These are phyloP conservation scores for Colletotrichum eleusines DNA, from an alignment of 2,329 filamentous ascomycete species.

Conservation along the genomic window DNA sequence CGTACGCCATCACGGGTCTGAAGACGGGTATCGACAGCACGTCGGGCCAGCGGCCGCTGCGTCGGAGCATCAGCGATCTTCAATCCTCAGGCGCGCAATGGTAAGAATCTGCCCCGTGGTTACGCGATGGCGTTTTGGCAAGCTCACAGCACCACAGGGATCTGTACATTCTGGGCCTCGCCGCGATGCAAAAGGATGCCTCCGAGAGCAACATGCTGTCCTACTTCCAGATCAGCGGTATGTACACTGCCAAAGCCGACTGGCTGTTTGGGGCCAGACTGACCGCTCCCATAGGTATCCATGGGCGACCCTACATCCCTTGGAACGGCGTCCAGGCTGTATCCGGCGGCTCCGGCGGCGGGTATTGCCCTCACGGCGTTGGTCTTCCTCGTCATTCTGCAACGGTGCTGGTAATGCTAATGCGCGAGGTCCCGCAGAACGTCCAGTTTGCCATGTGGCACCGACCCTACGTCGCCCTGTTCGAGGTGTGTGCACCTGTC, in stretches of 20 bases:
- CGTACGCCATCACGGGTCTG: constrained; percentile 19
- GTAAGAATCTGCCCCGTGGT: neutral
- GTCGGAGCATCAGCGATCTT: constrained; percentile 18
- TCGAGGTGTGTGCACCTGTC: constrained; percentile 61
- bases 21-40: constrained; percentile 21
- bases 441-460: constrained; percentile 67
- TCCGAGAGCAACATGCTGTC: constrained; percentile 58
- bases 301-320: constrained; percentile 56
- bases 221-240: constrained; percentile 64
- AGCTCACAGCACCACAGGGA: constrained; percentile 46
- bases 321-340: constrained; percentile 50
- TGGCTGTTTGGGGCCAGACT: neutral
- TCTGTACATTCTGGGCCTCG: constrained; percentile 70
- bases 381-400: neutral
- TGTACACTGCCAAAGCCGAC: constrained; percentile 19
- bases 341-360: constrained; percentile 24
- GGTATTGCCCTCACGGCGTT: constrained; percentile 45
- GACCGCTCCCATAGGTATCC: constrained; percentile 50
- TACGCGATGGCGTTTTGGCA: neutral
- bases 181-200: constrained; percentile 60
- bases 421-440: constrained; percentile 44
- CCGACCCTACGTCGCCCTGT: constrained; percentile 66
- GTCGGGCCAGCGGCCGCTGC: constrained; percentile 14
- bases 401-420: neutral
- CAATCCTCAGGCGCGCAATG: constrained; percentile 20